Evolutionary conservation across 2,329 filamentous ascomycete genomes (phyloP).

Genomic region (Calonectria ilicicola): DNA sequence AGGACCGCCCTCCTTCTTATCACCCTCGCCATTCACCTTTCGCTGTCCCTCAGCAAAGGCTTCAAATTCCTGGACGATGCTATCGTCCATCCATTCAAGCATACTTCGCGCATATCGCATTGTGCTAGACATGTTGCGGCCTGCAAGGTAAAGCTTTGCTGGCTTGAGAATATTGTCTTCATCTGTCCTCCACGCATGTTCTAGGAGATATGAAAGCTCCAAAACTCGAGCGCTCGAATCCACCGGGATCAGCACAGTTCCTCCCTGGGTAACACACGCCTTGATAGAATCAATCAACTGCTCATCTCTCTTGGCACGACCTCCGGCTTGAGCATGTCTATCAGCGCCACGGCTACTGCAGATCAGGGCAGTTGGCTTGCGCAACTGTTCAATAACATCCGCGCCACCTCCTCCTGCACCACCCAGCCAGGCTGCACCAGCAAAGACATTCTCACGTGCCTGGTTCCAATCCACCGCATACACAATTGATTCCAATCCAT

Average conservation of each 20-base stretch:
- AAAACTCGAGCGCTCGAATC: slow-evolving; percentile 96
- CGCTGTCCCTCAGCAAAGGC: slow-evolving; percentile 68
- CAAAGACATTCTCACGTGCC: slow-evolving; percentile 93
- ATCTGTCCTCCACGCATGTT: slow-evolving; percentile 88
- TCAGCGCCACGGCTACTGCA: slow-evolving; percentile 89
- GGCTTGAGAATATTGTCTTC: slow-evolving; percentile 64
- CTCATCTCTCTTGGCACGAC: slow-evolving; percentile 86
- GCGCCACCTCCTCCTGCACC: slow-evolving; percentile 83
- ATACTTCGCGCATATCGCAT: slow-evolving; percentile 94
- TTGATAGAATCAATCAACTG: slow-evolving; percentile 85
- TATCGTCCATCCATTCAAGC: slow-evolving; percentile 99
- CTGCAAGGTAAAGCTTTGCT: slow-evolving; percentile 82
- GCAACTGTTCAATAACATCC: slow-evolving; percentile 92
- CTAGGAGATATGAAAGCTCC: slow-evolving; percentile 90
- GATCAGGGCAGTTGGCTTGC: slow-evolving; percentile 92
- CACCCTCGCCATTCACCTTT: slow-evolving; percentile 58
- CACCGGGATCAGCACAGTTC: slow-evolving; percentile 91
- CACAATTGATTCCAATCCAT: slow-evolving; percentile 95
- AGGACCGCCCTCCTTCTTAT: slow-evolving; percentile 73
- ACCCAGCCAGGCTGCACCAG: slow-evolving; percentile 93
- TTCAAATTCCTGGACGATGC: slow-evolving; percentile 92
- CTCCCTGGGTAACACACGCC: slow-evolving; percentile 81
- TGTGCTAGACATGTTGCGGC: slow-evolving; percentile 86
- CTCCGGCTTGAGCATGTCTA: slow-evolving; percentile 75
- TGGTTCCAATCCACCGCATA: slow-evolving; percentile 99